Evolutionary conservation across 345 rosid genomes (phyloP), one percentile per base, ranked within the genome.

Genomic region (Clarkia xantiana): DNA sequence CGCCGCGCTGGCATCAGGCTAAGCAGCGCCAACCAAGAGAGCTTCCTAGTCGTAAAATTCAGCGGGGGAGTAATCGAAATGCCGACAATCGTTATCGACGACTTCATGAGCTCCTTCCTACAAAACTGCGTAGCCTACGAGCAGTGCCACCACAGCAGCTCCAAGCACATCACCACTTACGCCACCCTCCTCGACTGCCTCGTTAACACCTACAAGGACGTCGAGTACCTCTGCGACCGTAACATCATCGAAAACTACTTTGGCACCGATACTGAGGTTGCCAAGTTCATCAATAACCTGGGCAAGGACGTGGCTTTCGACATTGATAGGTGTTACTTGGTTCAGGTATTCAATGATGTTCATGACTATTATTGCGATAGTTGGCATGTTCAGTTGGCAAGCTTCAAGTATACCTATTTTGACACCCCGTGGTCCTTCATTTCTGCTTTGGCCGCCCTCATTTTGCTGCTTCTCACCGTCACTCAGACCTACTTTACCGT

Each of bases 291-390:
- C 60, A 83, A 81, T 49, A 67, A 62, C 51, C 22, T 81, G 63
- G 90, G 96, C 0, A 87, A 70, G 60, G 96, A 87, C 38, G 76
- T 77, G n/a, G 90, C 83, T 11, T 83, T 83, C 49, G 90, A 87
- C 17, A 67, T 77, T 6, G 65, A 61, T 2, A n/a, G 52, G 15
- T 75, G 85, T 45, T 83, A 87, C 54, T 66, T 87, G 57, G 54
- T 64, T 0, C 55, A 55, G 13, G 18, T 87, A 53, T 87, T 83
- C 52, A 41, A 59, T n/a, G 74, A 74, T 18, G 81, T 87, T 55
- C 64, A 83, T 57, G 47, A 61, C 34, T 79, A 80, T 57, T 78
- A 81, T 66, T 15, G 52, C 60, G 80, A 59, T 23, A 61, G 60
- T 42, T 51, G 70, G 87, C 77, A 83, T 49, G 78, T 74, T 36